These are phyloP conservation scores for Claviceps capensis DNA, from an alignment of 2,329 filamentous ascomycete species.

Conservation along the genomic window DNA sequence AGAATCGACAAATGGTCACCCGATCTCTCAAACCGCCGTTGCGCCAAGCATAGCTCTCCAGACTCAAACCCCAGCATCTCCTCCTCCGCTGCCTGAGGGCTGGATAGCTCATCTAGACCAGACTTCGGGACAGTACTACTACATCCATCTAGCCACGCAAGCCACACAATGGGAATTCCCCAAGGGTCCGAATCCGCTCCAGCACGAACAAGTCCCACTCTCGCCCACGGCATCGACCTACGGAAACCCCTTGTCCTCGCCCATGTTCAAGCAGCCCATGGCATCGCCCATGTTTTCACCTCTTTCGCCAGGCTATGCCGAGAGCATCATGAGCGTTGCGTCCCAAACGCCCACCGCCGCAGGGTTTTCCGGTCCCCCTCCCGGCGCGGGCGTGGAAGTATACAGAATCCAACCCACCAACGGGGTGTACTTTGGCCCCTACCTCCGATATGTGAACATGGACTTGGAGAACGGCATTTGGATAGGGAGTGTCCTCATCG, in stretches of 20 bases:
- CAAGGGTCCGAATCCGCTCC: slow-evolving; percentile 82
- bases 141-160: slow-evolving; percentile 90
- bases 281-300: slow-evolving; percentile 74
- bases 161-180: slow-evolving; percentile 99
- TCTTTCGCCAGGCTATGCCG: slow-evolving; percentile 70
- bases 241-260: slow-evolving; percentile 58
- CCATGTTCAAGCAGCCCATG: slow-evolving; percentile 43
- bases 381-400: slow-evolving; percentile 77
- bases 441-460: slow-evolving; percentile 94
- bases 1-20: slow-evolving; percentile 31
- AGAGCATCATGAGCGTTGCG: slow-evolving; percentile 72
- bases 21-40: slow-evolving; percentile 27
- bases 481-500: slow-evolving; percentile 85
- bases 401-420: slow-evolving; percentile 92
- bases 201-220: slow-evolving; percentile 66
- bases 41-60: slow-evolving; percentile 24
- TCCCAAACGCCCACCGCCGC: slow-evolving; percentile 60
- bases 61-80: slow-evolving; percentile 56
- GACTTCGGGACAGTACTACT: slow-evolving; percentile 96
- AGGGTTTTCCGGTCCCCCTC: slow-evolving; percentile 83
- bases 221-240: slow-evolving; percentile 71
- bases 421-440: slow-evolving; percentile 94
- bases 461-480: slow-evolving; percentile 81
- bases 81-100: slow-evolving; percentile 86
- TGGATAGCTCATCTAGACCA: slow-evolving; percentile 97